These are phyloP conservation scores for Immersiporthe knoxdaviesiana DNA, from an alignment of 2,329 filamentous ascomycete species.

Conservation along the genomic window DNA sequence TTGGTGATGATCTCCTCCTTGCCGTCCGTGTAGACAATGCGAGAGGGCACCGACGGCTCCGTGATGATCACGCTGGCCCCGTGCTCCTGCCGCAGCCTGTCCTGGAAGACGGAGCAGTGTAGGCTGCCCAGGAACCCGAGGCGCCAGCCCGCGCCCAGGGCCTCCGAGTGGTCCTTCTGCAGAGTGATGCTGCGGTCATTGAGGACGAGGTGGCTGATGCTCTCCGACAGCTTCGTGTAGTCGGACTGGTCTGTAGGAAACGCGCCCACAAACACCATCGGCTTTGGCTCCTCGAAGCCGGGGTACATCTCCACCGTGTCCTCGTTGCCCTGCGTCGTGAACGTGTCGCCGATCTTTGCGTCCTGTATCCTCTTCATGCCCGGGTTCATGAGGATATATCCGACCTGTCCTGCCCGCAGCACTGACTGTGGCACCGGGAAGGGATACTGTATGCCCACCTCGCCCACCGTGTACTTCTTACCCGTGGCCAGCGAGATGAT, in stretches of 20 bases:
- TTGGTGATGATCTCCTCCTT: constrained; percentile 79
- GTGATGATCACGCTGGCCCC: constrained; percentile 96
- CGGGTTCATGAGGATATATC: constrained; percentile 96
- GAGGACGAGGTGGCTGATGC: constrained; percentile 88
- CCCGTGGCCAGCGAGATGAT: constrained; percentile 88
- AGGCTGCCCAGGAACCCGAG: constrained; percentile 94
- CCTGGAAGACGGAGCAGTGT: constrained; percentile 98
- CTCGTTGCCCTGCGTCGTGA: constrained; percentile 80
- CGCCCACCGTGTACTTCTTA: constrained; percentile 88
- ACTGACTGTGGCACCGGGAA: constrained; percentile 78
- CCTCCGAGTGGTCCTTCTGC: constrained; percentile 92
- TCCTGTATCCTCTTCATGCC: constrained; percentile 98
- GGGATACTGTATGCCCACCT: constrained; percentile 96
- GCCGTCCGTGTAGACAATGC: constrained; percentile 79
- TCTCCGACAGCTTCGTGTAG: constrained; percentile 86
- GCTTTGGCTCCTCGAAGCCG: constrained; percentile 95
- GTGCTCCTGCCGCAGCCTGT: constrained; percentile 90
- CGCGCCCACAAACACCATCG: constrained; percentile 98
- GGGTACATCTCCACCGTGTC: constrained; percentile 77
- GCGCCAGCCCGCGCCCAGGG: constrained; percentile 90
- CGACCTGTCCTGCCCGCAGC: constrained; percentile 89
- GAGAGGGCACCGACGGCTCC: constrained; percentile 91
- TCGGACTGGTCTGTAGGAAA: constrained; percentile 92
- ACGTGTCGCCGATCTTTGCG: constrained; percentile 94
- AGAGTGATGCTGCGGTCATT: constrained; percentile 95